phyloP scores from a whole-genome alignment of 2,329 filamentous ascomycete species.

The Diaporthe destruens region DNA sequence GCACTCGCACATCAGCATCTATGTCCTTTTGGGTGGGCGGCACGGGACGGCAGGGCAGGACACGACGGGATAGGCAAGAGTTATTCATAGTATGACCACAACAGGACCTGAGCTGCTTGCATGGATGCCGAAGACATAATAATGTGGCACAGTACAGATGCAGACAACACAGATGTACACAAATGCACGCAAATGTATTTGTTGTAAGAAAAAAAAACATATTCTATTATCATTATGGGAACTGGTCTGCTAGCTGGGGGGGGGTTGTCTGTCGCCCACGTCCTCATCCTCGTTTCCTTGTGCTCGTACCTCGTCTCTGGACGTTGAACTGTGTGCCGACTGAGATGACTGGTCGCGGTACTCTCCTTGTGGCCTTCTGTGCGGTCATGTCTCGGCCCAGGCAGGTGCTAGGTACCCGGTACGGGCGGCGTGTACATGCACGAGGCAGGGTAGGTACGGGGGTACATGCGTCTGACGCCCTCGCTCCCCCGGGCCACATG shows the following conservation, averaged over 20 bases:
- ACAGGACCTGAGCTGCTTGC: no score
- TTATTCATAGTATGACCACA: conserved; percentile 14
- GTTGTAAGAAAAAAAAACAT: neutral
- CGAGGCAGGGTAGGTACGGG: conserved; percentile 26
- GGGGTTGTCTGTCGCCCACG: neutral
- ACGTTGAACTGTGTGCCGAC: neutral
- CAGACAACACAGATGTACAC: neutral
- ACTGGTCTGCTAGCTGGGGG: neutral
- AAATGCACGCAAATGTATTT: no score
- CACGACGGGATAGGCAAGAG: neutral
- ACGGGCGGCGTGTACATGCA: conserved; percentile 22
- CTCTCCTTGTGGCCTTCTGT: neutral
- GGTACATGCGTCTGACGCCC: conserved; percentile 33
- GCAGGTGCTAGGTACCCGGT: conserved; percentile 26
- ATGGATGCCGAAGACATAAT: no score
- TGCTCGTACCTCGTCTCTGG: neutral
- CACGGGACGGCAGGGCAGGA: conserved; percentile 23
- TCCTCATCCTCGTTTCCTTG: neutral
- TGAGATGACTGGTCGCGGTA: neutral
- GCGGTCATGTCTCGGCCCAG: conserved; percentile 20
- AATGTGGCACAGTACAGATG: neutral
- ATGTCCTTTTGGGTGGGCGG: conserved; percentile 15
- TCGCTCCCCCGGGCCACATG: conserved; percentile 32
- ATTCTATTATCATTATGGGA: neutral
- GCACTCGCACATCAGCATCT: neutral